Conservation (phyloP, 331 rosid species). For the Cydonia oblonga region DNA sequence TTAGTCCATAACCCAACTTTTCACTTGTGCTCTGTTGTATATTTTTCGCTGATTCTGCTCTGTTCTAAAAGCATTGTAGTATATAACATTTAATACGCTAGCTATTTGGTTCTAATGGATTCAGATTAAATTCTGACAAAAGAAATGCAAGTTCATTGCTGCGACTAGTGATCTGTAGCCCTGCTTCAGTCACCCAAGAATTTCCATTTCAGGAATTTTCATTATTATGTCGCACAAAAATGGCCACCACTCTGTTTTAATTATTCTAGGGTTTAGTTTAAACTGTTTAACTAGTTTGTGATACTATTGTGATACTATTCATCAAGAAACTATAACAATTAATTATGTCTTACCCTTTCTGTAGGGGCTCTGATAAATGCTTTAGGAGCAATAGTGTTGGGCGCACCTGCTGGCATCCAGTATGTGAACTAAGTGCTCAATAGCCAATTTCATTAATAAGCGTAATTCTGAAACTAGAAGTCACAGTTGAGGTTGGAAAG, state of each 20-base stretch:
- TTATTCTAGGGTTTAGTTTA: no score
- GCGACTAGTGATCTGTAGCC: background rate
- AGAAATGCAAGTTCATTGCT: background rate
- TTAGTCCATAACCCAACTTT: slow-evolving; percentile 28
- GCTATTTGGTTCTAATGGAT: background rate
- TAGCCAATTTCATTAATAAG: slow-evolving; percentile 5
- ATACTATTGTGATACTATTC: no score
- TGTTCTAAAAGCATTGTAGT: background rate
- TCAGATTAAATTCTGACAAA: background rate
- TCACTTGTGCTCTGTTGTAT: background rate
- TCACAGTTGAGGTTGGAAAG: slow-evolving; percentile 21
- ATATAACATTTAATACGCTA: background rate
- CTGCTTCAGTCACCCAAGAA: background rate
- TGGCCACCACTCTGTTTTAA: background rate
- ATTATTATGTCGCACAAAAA: background rate
- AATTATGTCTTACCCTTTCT: slow-evolving; percentile 14
- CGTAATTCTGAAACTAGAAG: slow-evolving; percentile 3
- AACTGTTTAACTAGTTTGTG: no score
- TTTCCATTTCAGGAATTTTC: background rate
- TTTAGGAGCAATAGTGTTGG: slow-evolving; percentile 78
- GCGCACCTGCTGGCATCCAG: slow-evolving; percentile 73
- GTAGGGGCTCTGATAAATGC: slow-evolving; percentile 70
- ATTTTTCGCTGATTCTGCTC: background rate
- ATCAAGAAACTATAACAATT: background rate
- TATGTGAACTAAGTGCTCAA: slow-evolving; percentile 40